phyloP scores from a whole-genome alignment of 176 grass and related monocot genomes.

The Hordeum marinum region DNA sequence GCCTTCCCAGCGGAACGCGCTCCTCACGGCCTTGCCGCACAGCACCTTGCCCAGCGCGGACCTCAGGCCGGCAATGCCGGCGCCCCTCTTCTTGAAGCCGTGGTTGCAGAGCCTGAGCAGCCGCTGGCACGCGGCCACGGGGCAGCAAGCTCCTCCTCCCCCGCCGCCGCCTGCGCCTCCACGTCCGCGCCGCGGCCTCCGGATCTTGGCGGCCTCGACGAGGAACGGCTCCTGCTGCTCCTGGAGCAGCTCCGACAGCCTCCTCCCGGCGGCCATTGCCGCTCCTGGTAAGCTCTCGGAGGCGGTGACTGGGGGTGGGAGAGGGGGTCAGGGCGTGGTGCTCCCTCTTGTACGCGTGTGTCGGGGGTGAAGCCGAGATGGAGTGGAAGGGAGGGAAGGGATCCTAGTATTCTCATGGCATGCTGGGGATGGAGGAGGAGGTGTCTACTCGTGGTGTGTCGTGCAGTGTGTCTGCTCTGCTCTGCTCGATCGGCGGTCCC shows the following conservation, averaged over 20 bases:
- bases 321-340: neutral
- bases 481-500: slow-evolving; percentile 17
- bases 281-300: neutral
- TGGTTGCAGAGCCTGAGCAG: slow-evolving; percentile 53
- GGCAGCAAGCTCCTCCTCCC: neutral
- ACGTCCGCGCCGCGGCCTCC: neutral
- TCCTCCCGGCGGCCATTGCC: slow-evolving; percentile 45
- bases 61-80: neutral
- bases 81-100: slow-evolving; percentile 45
- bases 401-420: slow-evolving; percentile 27
- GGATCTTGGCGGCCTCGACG: slow-evolving; percentile 39
- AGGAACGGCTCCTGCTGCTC: slow-evolving; percentile 99
- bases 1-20: slow-evolving; percentile 26
- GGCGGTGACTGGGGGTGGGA: neutral
- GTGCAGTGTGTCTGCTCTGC: neutral
- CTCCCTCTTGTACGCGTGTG: slow-evolving; percentile 19
- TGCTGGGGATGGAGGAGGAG: neutral
- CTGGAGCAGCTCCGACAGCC: slow-evolving; percentile 88
- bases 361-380: neutral
- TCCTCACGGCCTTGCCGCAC: slow-evolving; percentile 27
- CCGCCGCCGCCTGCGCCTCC: neutral
- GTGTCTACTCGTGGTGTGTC: neutral
- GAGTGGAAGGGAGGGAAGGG: neutral
- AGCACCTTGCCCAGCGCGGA: slow-evolving; percentile 34
- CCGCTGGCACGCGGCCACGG: slow-evolving; percentile 41